These are phyloP conservation scores for Gnetum montanum DNA, from an alignment of 75 land plant genomes.

Conservation along the genomic window DNA sequence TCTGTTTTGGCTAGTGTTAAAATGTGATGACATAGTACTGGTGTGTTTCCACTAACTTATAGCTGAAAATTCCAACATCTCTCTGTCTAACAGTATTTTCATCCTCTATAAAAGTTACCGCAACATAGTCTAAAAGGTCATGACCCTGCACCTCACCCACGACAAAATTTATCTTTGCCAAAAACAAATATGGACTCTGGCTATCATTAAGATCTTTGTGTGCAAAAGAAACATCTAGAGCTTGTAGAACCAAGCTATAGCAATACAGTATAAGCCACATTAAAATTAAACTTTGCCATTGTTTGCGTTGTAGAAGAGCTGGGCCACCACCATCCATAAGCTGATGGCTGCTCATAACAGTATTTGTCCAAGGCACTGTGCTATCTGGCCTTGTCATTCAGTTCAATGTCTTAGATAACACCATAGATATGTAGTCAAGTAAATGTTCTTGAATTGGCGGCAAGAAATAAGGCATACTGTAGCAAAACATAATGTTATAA, in stretches of 20 bases:
- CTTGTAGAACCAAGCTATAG: not conserved
- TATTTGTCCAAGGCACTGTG: slow-evolving; percentile 28
- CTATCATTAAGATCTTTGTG: too few relatives aligned
- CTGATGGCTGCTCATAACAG: slow-evolving; percentile 19
- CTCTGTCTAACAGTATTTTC: slow-evolving; percentile 79
- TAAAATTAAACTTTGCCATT: slow-evolving; percentile 76
- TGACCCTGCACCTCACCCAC: slow-evolving; percentile 66
- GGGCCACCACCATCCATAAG: slow-evolving; percentile 45
- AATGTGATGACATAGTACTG: slow-evolving; percentile 27
- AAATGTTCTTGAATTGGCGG: slow-evolving; percentile 80
- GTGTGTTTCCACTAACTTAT: slow-evolving; percentile 76
- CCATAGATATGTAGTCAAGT: slow-evolving; percentile 76
- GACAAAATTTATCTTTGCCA: too few relatives aligned
- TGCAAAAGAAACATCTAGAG: not conserved
- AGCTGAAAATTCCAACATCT: slow-evolving; percentile 92
- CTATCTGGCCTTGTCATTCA: slow-evolving; percentile 29
- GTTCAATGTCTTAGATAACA: slow-evolving; percentile 58
- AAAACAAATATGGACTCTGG: too few relatives aligned
- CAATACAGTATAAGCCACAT: slow-evolving; percentile 53
- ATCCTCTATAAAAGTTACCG: slow-evolving; percentile 85
- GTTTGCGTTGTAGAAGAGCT: slow-evolving; percentile 70
- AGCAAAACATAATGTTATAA: too few relatives aligned
- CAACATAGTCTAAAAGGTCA: slow-evolving; percentile 92
- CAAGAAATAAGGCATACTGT: slow-evolving; percentile 75
- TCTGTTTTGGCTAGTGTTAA: slow-evolving; percentile 26